Conservation (phyloP, 371 early-diverging fungal species). For the Mortierella sp. region DNA sequence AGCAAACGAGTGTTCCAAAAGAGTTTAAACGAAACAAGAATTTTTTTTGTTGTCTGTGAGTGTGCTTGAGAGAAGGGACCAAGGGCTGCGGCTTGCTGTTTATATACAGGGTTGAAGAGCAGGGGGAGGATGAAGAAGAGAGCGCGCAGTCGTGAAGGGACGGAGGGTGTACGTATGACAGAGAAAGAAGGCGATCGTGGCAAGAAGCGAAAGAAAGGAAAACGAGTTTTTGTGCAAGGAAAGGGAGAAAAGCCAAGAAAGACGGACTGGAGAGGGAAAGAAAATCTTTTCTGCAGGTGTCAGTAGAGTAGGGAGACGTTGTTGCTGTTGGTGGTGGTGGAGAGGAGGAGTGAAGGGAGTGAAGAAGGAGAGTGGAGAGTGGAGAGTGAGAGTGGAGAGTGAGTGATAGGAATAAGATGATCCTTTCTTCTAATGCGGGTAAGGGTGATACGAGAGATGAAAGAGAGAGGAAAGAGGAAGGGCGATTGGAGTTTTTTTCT, state of each 20-base stretch:
- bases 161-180: slow-evolving; percentile 1
- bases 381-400: background rate
- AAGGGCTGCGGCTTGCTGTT: slow-evolving; percentile 15
- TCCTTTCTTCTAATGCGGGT: too few relatives aligned
- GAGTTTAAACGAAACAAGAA: slow-evolving; percentile 25
- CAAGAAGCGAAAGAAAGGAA: slow-evolving; percentile 10
- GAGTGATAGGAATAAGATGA: background rate
- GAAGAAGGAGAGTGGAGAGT: background rate
- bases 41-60: slow-evolving; percentile 8
- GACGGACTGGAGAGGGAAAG: slow-evolving; percentile 11
- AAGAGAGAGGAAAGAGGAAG: background rate
- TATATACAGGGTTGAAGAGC: background rate
- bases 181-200: background rate
- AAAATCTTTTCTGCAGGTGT: slow-evolving; percentile 4
- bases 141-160: background rate
- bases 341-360: background rate
- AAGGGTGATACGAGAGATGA: background rate
- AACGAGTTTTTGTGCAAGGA: background rate
- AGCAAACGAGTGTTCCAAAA: slow-evolving; percentile 8
- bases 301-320: too few relatives aligned
- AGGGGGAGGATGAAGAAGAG: background rate
- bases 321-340: background rate
- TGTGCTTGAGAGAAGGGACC: slow-evolving; percentile 25
- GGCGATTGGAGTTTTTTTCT: background rate
- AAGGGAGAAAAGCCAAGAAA: background rate